These are phyloP conservation scores for Chytridium lagenaria DNA, from an alignment of 371 early-diverging fungal species.

Conservation along the genomic window DNA sequence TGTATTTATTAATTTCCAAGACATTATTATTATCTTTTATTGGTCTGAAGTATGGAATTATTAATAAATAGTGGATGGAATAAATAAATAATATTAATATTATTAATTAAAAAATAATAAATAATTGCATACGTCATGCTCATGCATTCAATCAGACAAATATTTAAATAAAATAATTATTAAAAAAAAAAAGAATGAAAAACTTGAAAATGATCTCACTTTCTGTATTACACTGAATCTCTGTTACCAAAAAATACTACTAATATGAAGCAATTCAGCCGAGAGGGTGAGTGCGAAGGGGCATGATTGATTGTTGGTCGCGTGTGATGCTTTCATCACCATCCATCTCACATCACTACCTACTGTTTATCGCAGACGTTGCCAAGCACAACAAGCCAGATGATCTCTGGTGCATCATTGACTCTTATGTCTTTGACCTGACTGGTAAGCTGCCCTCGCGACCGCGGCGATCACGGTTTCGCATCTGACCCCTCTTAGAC, in stretches of 20 bases:
- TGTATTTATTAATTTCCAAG: too few relatives aligned
- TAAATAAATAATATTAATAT: too few relatives aligned
- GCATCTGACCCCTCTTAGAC: conserved; percentile 27
- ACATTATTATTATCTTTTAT: too few relatives aligned
- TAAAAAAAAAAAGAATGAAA: too few relatives aligned
- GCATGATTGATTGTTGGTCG: background rate
- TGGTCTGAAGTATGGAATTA: too few relatives aligned
- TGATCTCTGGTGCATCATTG: conserved; percentile 48
- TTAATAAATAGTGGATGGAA: too few relatives aligned
- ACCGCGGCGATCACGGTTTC: background rate
- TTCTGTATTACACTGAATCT: background rate
- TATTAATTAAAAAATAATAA: too few relatives aligned
- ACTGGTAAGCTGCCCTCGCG: conserved; percentile 18
- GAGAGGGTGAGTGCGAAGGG: conserved; percentile 1
- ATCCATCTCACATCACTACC: background rate
- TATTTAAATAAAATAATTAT: too few relatives aligned
- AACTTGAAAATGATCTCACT: too few relatives aligned
- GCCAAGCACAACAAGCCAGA: conserved; percentile 86
- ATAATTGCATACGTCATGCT: too few relatives aligned
- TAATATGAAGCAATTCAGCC: background rate
- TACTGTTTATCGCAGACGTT: conserved; percentile 4
- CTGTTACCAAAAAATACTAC: background rate
- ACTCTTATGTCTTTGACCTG: conserved; percentile 44
- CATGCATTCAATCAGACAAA: too few relatives aligned
- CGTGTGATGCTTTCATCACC: background rate